Base-by-base conservation (phyloP, 495 filamentous ascomycete genomes). In the Sporormia fimetaria region DNA sequence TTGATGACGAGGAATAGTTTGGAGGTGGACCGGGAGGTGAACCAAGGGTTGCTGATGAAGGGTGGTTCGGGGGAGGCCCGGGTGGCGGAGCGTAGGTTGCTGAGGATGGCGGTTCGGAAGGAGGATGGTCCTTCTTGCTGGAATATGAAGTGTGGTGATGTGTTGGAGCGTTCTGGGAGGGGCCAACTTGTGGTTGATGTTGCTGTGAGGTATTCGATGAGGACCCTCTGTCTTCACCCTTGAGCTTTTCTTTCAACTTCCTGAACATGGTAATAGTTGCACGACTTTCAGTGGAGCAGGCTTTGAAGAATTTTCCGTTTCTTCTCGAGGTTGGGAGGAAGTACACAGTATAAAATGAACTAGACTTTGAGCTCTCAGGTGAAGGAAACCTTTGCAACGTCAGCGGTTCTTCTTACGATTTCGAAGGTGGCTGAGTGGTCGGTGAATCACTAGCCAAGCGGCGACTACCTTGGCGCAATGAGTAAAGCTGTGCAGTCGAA, bases 11-110 rank as follows among this genome's bases (percentile, higher is more conserved):
- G 20, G 10, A 40, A 28, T 55, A 42, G 34, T 39, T 39, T 7
- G 55, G 55, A n/a, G 55, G 55, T 18, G 55, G 49, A 3, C 52
- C 52, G 22, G 54, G 40, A 14, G 55, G 55, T 11, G 55, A 48
- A 6, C 11, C n/a, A 33, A 39, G 51, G 6, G 20, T 15, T 8
- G 4, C 6, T 4, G 46, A 46, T 8, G 18, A 37, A 25, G 8
- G 35, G 28, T 52, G 44, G 40, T 41, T 33, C n/a, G 55, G 55
- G 18, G 55, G 55, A 11, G 52, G 44, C 1, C 47, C 49, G 10
- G 43, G 37, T 7, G 52, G 52, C n/a, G n/a, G n/a, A n/a, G n/a
- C n/a, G n/a, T n/a, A n/a, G n/a, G n/a, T n/a, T n/a, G n/a, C n/a
- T n/a, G n/a, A n/a, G n/a, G n/a, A n/a, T n/a, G n/a, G n/a, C n/a